Conservation (phyloP, 768 basidiomycete species). For the Scleroderma citrinum region DNA sequence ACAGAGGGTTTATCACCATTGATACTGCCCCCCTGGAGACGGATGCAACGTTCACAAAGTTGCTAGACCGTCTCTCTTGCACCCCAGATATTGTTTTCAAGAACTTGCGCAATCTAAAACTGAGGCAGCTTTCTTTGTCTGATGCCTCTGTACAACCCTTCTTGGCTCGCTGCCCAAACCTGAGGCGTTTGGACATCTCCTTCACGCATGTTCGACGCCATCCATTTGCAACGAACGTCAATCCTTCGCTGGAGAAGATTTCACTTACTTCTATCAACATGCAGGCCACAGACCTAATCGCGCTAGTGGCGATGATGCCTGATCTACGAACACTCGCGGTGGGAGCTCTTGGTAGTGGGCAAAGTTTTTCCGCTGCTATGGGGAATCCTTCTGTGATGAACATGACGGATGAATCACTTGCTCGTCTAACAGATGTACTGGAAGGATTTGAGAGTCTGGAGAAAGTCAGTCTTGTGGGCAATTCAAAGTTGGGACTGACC, state of each 20-base stretch:
- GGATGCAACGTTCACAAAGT: slow-evolving; percentile 46
- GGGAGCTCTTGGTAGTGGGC: slow-evolving; percentile 51
- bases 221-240: slow-evolving; percentile 1
- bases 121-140: slow-evolving; percentile 48
- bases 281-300: slow-evolving; percentile 35
- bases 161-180: slow-evolving; percentile 41
- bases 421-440: slow-evolving; percentile 38
- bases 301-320: slow-evolving; percentile 33
- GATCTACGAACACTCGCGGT: slow-evolving; percentile 45
- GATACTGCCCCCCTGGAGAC: slow-evolving; percentile 35
- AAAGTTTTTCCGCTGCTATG: slow-evolving; percentile 38
- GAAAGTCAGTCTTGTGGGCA: slow-evolving; percentile 56
- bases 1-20: background rate
- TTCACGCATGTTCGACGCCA: slow-evolving; percentile 51
- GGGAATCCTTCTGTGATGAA: slow-evolving; percentile 47
- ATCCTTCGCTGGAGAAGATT: slow-evolving; percentile 48
- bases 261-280: slow-evolving; percentile 53
- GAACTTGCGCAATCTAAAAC: slow-evolving; percentile 48
- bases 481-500: slow-evolving; percentile 48
- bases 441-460: slow-evolving; percentile 35
- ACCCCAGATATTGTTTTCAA: slow-evolving; percentile 27
- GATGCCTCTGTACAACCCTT: slow-evolving; percentile 42
- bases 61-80: slow-evolving; percentile 26
- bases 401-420: slow-evolving; percentile 46
- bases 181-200: slow-evolving; percentile 56